A percentile compares a stretch with the other conserved stretches of the same genome.
Conservation (phyloP, 345 rosid species). For the Tarenaya hassleriana region DNA sequence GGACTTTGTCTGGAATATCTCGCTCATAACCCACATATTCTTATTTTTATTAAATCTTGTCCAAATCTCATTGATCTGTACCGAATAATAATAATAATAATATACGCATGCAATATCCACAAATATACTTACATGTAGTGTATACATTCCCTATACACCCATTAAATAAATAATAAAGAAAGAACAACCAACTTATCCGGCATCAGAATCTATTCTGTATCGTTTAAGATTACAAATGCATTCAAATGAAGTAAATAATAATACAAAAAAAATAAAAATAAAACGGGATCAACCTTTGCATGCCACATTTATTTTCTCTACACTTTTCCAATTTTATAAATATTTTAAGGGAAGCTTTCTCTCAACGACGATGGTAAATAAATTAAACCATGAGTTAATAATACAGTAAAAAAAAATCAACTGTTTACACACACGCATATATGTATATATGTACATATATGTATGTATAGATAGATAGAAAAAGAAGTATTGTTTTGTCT, state of each 20-base stretch:
- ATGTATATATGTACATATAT: not conserved
- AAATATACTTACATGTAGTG: not conserved
- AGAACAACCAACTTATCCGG: too few species aligned
- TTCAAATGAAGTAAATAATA: too few species aligned
- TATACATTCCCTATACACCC: constrained; percentile 5
- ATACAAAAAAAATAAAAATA: too few species aligned
- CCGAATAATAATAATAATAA: constrained; percentile 13
- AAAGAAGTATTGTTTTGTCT: constrained; percentile 15
- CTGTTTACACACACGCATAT: not conserved
- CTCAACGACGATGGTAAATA: too few species aligned
- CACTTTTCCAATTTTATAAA: too few species aligned
- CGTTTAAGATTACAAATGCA: too few species aligned
- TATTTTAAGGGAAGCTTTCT: too few species aligned
- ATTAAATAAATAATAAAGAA: too few species aligned
- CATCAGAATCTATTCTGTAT: too few species aligned
- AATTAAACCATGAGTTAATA: too few species aligned
- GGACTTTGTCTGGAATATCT: constrained; percentile 32
- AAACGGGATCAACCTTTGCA: too few species aligned
- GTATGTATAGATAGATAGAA: not conserved
- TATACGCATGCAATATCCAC: not conserved
- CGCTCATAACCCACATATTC: not conserved
- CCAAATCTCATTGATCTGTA: constrained; percentile 27
- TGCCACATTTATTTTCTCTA: too few species aligned
- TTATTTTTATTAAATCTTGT: constrained; percentile 11
- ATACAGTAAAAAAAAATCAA: not conserved